phyloP scores from a whole-genome alignment of 768 basidiomycete genomes.

The Tulasnella sp. region DNA sequence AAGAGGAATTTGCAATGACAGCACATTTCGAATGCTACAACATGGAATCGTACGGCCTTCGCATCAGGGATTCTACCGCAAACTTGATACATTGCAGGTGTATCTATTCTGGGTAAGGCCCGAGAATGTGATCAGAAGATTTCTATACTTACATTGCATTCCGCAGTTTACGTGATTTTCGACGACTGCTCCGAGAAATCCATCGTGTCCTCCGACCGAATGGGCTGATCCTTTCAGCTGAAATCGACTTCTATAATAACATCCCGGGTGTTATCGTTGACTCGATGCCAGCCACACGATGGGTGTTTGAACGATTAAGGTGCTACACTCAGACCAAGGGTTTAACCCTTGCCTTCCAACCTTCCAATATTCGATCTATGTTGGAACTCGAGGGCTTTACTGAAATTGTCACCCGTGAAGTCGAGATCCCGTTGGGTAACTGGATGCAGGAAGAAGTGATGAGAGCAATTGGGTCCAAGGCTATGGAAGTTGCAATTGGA shows the following conservation, averaged over 20 bases:
- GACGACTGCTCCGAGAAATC: neutral
- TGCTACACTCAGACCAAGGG: no score
- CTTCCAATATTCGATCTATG: no score
- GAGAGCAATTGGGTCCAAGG: no score
- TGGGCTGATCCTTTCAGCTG: constrained; percentile 1
- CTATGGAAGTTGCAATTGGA: no score
- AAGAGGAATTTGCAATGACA: neutral
- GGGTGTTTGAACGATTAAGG: no score
- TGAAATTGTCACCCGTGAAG: no score
- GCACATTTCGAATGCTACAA: constrained; percentile 15
- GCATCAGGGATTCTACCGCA: neutral
- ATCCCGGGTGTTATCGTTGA: no score
- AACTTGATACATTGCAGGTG: neutral
- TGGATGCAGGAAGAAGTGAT: no score
- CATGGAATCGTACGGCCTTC: neutral
- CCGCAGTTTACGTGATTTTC: neutral
- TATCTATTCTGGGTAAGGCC: constrained; percentile 2
- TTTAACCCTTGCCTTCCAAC: no score
- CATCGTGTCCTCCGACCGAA: neutral
- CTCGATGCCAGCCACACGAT: no score
- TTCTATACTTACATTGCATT: neutral
- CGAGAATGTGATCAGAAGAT: neutral
- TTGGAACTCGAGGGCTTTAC: no score
- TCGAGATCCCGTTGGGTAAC: no score
- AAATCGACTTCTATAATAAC: constrained; percentile 12